phyloP scores from a whole-genome alignment of 352 stramenopile genomes.

The Lagenidium giganteum region DNA sequence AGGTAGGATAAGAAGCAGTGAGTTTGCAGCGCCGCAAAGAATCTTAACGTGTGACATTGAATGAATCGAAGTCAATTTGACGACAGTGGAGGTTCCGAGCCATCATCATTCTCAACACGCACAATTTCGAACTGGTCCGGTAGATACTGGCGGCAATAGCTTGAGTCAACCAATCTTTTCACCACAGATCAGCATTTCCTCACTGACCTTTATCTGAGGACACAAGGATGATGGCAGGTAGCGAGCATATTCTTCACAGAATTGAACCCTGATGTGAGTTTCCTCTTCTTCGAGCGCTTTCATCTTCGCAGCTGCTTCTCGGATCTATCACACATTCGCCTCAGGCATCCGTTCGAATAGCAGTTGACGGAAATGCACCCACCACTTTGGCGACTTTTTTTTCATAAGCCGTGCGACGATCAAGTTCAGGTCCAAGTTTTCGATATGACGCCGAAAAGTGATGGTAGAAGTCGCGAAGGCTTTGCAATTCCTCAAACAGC shows the following conservation, averaged over 20 bases:
- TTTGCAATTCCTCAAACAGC: slow-evolving; percentile 73
- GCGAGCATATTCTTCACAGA: slow-evolving; percentile 54
- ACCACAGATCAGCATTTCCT: too few species aligned
- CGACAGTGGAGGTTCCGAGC: too few species aligned
- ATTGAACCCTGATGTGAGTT: slow-evolving; percentile 25
- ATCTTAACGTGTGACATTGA: too few species aligned
- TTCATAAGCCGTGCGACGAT: slow-evolving; percentile 51
- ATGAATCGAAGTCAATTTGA: too few species aligned
- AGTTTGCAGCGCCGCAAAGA: too few species aligned
- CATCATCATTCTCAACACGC: too few species aligned
- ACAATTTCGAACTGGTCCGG: slow-evolving; percentile 49
- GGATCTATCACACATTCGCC: slow-evolving; percentile 24
- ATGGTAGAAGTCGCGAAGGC: slow-evolving; percentile 78
- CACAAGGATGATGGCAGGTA: slow-evolving; percentile 70
- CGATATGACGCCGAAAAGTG: slow-evolving; percentile 69
- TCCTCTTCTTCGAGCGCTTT: slow-evolving; percentile 45
- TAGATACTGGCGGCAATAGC: slow-evolving; percentile 26
- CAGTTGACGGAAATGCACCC: slow-evolving; percentile 3
- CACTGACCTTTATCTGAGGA: slow-evolving; percentile 73
- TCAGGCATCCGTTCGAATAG: too few species aligned
- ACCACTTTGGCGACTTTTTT: slow-evolving; percentile 45
- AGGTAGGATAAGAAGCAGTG: too few species aligned
- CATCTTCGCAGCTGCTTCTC: slow-evolving; percentile 48
- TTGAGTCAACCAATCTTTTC: background rate
- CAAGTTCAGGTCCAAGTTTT: slow-evolving; percentile 47